These are phyloP conservation scores for Pelargonium cotyledonis DNA, from an alignment of 441 rosid genomes.

Conservation along the genomic window DNA sequence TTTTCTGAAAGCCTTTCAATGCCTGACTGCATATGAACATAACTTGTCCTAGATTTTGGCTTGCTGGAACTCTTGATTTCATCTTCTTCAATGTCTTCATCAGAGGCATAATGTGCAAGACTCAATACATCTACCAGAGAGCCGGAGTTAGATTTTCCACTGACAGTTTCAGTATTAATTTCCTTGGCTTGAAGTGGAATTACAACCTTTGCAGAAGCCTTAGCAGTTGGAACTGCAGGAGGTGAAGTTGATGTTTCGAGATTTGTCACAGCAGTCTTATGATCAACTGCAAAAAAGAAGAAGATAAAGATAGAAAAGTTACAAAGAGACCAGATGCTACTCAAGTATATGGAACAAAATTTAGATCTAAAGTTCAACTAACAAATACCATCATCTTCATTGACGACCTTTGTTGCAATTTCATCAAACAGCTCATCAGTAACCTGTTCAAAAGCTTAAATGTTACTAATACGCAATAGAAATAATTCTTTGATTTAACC, in stretches of 20 bases:
- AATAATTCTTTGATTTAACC: conserved; percentile 2
- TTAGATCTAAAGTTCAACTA: conserved; percentile 14
- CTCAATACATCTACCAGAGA: conserved; percentile 72
- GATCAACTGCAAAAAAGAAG: conserved; percentile 32
- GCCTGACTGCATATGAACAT: conserved; percentile 29
- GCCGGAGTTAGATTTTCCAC: conserved; percentile 51
- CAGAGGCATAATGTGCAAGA: conserved; percentile 88
- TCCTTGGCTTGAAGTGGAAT: conserved; percentile 41
- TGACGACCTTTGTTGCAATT: conserved; percentile 81
- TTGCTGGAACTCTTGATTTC: conserved; percentile 41
- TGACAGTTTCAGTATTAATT: conserved; percentile 28
- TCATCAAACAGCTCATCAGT: conserved; percentile 90
- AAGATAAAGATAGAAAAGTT: too few relatives aligned
- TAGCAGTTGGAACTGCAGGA: conserved; percentile 29
- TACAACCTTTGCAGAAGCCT: conserved; percentile 46
- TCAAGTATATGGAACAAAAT: conserved; percentile 7
- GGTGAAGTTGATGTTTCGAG: conserved; percentile 15
- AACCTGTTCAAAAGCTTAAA: conserved; percentile 47
- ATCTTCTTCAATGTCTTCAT: conserved; percentile 45
- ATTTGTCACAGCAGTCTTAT: conserved; percentile 28
- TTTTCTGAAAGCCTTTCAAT: conserved; percentile 30
- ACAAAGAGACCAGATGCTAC: neutral
- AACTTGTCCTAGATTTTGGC: conserved; percentile 29
- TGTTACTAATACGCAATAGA: conserved; percentile 14
- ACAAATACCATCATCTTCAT: conserved; percentile 73